Evolutionary conservation across 495 filamentous ascomycete genomes (phyloP).

Genomic region (Neurospora intermedia): DNA sequence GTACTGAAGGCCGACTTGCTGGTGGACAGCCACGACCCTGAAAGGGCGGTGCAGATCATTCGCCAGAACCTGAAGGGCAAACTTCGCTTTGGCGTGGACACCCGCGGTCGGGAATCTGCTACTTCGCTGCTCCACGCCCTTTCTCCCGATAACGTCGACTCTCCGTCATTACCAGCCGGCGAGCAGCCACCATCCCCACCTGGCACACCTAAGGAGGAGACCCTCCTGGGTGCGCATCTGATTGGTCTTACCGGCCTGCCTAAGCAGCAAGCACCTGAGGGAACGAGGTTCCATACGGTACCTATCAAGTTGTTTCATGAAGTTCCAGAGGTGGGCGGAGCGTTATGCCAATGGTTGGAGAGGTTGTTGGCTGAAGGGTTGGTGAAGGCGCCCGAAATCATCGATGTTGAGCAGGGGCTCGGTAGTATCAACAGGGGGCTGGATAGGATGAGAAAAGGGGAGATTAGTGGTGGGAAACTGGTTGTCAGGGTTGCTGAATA

Average conservation of each 20-base stretch:
- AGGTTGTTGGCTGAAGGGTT: conserved; percentile 36
- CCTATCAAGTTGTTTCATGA: conserved; percentile 63
- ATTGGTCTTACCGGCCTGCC: conserved; percentile 54
- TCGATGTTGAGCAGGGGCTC: conserved; percentile 47
- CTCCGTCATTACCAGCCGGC: background rate
- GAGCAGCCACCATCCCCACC: conserved; percentile 12
- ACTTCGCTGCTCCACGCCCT: conserved; percentile 39
- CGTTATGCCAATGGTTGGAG: conserved; percentile 50
- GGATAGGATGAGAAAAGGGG: conserved; percentile 46
- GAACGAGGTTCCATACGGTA: conserved; percentile 42
- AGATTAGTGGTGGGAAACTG: conserved; percentile 47
- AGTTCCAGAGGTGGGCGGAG: conserved; percentile 44
- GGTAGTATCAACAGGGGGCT: conserved; percentile 52
- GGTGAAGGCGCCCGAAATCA: conserved; percentile 46
- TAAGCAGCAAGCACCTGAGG: conserved; percentile 33
- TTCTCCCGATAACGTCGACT: conserved; percentile 9
- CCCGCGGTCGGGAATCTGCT: conserved; percentile 48
- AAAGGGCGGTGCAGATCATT: conserved; percentile 51
- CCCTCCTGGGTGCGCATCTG: conserved; percentile 36
- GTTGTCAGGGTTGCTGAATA: conserved; percentile 30
- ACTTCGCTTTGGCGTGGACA: conserved; percentile 53
- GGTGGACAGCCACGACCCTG: conserved; percentile 49
- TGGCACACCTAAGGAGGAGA: conserved; percentile 14
- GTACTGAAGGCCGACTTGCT: conserved; percentile 41
- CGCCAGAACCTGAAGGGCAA: conserved; percentile 39